A percentile compares a stretch with the other conserved stretches of the same genome.
Evolutionary conservation across 2,329 filamentous ascomycete species (phyloP).

Genomic region (Aspergillus floridensis): DNA sequence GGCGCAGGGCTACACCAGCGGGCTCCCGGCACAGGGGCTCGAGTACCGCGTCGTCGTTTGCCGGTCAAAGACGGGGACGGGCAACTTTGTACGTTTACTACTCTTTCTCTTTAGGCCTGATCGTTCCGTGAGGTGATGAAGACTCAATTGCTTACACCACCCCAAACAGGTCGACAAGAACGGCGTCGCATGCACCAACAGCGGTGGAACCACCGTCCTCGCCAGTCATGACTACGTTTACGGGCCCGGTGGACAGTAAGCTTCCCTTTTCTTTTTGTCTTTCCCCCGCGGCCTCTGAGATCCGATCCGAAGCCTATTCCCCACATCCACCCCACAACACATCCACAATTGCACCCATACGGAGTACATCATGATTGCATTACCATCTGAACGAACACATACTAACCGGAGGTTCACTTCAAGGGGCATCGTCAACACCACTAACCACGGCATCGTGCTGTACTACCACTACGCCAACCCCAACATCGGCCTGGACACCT

Average conservation of each 20-base stretch:
- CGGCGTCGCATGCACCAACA: slow-evolving; percentile 53
- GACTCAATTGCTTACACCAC: slow-evolving; percentile 1
- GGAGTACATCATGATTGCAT: not conserved
- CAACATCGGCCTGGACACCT: slow-evolving; percentile 49
- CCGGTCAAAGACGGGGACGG: slow-evolving; percentile 51
- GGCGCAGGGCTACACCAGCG: slow-evolving; percentile 56
- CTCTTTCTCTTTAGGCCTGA: not conserved
- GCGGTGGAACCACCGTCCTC: slow-evolving; percentile 62
- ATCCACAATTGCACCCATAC: too few relatives aligned
- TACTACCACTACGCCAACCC: slow-evolving; percentile 64
- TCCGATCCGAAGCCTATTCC: not conserved
- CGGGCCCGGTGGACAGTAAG: slow-evolving; percentile 64
- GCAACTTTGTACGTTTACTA: slow-evolving; percentile 50
- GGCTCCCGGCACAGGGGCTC: slow-evolving; percentile 51
- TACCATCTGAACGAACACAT: not conserved
- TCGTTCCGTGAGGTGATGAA: too few relatives aligned
- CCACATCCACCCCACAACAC: not conserved
- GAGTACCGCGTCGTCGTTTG: slow-evolving; percentile 68
- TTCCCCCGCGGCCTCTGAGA: not conserved
- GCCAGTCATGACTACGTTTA: slow-evolving; percentile 61
- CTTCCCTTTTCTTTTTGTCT: slow-evolving; percentile 24
- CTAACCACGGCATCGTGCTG: slow-evolving; percentile 51
- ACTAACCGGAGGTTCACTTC: not conserved
- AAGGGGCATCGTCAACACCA: slow-evolving; percentile 33
- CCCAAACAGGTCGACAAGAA: slow-evolving; percentile 48